Base-by-base conservation (phyloP, 2,329 filamentous ascomycete genomes). In the Eutypella sp. region DNA sequence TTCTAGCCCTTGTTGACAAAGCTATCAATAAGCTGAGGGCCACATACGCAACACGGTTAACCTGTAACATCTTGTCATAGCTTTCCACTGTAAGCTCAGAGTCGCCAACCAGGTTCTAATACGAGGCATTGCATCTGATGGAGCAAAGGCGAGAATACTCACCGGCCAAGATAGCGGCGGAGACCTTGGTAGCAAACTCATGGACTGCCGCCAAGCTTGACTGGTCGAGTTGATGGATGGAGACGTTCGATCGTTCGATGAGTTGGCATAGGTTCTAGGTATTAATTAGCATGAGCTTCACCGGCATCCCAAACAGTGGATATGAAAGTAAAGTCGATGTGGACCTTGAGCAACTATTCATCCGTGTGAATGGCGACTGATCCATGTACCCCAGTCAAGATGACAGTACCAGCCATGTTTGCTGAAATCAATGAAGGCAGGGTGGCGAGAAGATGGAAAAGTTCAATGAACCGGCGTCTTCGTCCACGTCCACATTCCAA, bases 1-100 rank as follows among this genome's bases (percentile, higher is more conserved):
- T n/a, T n/a, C n/a, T n/a, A n/a, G 23, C 84, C 84, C 51, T 84
- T 81, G 41, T 81, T 76, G 2, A 84, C 80, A 67, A 81, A 85
- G 54, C 79, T 82, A 40, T 81, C 68, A 65, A 75, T 65, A 1
- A 71, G 55, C 11, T 47, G 4, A 57, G 40, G 1, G 62, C 47
- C 19, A 56, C 58, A 41, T 67, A 66, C 1, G 66, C 55, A 29
- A 71, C 52, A 46, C 70, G 63, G 40, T 54, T 58, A 5, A 71
- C 59, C 48, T 70, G 66, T n/a, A 72, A 60, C 2, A 63, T 66
- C 38, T 63, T 62, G 33, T 72, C 68, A 24, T 59, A 67, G 10
- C 60, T 58, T 45, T 70, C 67, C 0, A 34, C 42, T 1, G 66
- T 67, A 11, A 60, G 46, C 24, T 66, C 58, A 4, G 59, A 45